Conservation (phyloP, 108 stramenopile species). For the Epipyxis sp. region DNA sequence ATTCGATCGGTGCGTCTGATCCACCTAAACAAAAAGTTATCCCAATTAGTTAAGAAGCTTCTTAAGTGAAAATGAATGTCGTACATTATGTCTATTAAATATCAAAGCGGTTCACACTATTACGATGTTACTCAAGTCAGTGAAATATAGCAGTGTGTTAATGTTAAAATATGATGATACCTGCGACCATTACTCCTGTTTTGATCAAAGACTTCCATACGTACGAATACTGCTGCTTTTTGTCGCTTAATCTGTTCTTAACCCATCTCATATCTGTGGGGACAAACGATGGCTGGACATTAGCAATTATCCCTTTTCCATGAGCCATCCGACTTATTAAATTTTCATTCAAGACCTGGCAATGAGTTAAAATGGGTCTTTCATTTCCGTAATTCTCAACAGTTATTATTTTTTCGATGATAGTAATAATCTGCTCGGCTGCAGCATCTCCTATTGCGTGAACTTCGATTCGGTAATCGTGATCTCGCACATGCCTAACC, state of each 20-base stretch:
- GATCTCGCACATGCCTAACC: slow-evolving; percentile 34
- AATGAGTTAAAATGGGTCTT: slow-evolving; percentile 53
- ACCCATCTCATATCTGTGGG: slow-evolving; percentile 48
- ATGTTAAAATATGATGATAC: too few species aligned
- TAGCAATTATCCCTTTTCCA: slow-evolving; percentile 38
- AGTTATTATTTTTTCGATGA: slow-evolving; percentile 25
- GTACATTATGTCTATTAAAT: too few species aligned
- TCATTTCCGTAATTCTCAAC: not conserved
- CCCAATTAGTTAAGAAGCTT: too few species aligned
- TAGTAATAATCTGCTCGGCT: slow-evolving; percentile 41
- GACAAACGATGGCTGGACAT: slow-evolving; percentile 55
- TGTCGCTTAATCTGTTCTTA: slow-evolving; percentile 20
- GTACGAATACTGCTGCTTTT: slow-evolving; percentile 35
- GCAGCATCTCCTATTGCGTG: slow-evolving; percentile 57
- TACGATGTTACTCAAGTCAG: too few species aligned
- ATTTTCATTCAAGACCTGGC: slow-evolving; percentile 49
- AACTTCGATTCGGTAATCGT: slow-evolving; percentile 47
- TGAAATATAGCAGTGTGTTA: too few species aligned
- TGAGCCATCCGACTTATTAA: slow-evolving; percentile 38
- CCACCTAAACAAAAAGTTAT: slow-evolving; percentile 53
- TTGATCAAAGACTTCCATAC: slow-evolving; percentile 44
- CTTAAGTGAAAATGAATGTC: too few species aligned
- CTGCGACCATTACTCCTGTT: slow-evolving; percentile 32
- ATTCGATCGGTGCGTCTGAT: slow-evolving; percentile 53
- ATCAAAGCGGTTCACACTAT: too few species aligned